phyloP scores from a whole-genome alignment of 129 eudicot genomes.

The carrot (Daucus carota) region DH1_v3.0 NC_030383.2:62411501-62412000 shows the following conservation, averaged over 20 bases:
- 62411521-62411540: neutral
- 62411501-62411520: neutral
- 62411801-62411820: slow-evolving; percentile 41
- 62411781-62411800: neutral
- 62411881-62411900: slow-evolving; percentile 34
- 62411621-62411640: slow-evolving; percentile 55
- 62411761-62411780: neutral
- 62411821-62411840: slow-evolving; percentile 54
- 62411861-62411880: slow-evolving; percentile 43
- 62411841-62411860: slow-evolving; percentile 58
- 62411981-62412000: neutral
- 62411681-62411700: slow-evolving; percentile 51
- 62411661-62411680: slow-evolving; percentile 50
- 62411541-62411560: neutral
- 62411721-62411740: neutral
- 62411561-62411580: neutral
- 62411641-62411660: slow-evolving; percentile 54
- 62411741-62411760: too few species aligned
- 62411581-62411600: neutral
- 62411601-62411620: neutral
- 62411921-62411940: neutral
- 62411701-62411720: slow-evolving; percentile 34
- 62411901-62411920: neutral
- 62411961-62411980: neutral
- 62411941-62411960: neutral